Evolutionary conservation across 345 rosid species (phyloP).

Genomic region (Eucalyptus curtisii): DNA sequence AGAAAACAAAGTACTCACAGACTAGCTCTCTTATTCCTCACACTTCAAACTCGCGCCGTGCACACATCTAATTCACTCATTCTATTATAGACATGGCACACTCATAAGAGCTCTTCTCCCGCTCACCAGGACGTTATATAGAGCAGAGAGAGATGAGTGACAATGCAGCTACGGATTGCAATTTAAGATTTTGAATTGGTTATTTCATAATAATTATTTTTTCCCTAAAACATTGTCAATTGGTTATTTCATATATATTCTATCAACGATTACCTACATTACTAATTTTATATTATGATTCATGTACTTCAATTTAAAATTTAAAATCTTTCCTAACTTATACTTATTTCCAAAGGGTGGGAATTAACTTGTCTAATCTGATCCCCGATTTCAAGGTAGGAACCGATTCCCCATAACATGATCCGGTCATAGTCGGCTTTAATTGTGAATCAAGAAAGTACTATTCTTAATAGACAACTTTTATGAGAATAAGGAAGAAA

Average conservation of each 20-base stretch:
- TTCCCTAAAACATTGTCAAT: no score
- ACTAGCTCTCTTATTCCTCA: background rate
- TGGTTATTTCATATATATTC: no score
- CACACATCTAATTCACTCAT: background rate
- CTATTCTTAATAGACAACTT: background rate
- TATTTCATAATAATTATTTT: no score
- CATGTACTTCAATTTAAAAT: no score
- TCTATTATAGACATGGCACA: background rate
- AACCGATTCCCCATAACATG: no score
- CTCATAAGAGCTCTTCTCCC: background rate
- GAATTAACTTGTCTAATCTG: no score
- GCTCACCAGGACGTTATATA: background rate
- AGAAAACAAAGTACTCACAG: background rate
- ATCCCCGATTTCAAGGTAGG: no score
- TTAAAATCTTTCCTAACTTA: no score
- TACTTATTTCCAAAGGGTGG: no score
- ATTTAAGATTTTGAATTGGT: background rate
- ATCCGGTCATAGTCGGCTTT: rapidly evolving
- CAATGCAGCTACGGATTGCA: background rate
- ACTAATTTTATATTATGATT: no score
- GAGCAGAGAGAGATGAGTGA: background rate
- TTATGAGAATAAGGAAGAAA: background rate
- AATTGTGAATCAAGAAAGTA: no score
- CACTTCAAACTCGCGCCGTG: background rate
- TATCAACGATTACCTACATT: no score